Conservation (phyloP, 1,139 yeast species). For the Zygosaccharomyces pseudobailii region DNA sequence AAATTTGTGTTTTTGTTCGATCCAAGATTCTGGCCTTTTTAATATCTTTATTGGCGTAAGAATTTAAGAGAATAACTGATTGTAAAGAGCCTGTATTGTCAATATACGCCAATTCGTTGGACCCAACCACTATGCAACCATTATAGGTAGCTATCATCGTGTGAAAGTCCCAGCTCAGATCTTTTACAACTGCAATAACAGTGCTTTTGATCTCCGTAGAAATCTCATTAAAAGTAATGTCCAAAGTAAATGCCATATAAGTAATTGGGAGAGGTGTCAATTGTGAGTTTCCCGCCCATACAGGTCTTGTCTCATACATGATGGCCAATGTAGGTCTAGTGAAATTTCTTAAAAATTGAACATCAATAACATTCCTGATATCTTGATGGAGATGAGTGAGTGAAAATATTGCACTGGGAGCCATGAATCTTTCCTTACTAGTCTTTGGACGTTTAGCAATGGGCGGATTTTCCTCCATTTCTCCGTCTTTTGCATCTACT, state of each 20-base stretch:
- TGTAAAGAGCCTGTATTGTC: constrained; percentile 65
- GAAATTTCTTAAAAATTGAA: constrained; percentile 65
- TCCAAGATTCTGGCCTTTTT: constrained; percentile 27
- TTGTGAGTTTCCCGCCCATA: constrained; percentile 66
- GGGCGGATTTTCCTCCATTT: neutral
- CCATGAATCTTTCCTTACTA: constrained; percentile 9
- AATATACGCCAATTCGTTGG: constrained; percentile 72
- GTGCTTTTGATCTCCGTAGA: constrained; percentile 19
- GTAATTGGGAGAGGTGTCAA: constrained; percentile 23
- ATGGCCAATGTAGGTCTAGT: constrained; percentile 78
- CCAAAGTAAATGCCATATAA: constrained; percentile 23
- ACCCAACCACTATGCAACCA: constrained; percentile 69
- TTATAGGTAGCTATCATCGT: constrained; percentile 61
- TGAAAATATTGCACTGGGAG: constrained; percentile 42
- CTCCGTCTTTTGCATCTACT: constrained; percentile 21
- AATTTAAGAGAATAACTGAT: constrained; percentile 25
- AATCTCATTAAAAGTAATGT: constrained; percentile 12
- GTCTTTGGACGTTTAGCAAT: constrained; percentile 6
- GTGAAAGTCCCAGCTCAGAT: constrained; percentile 72
- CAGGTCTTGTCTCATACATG: constrained; percentile 54
- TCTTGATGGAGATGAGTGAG: constrained; percentile 54
- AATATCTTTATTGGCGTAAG: constrained; percentile 23
- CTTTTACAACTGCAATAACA: constrained; percentile 27
- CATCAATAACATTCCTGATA: constrained; percentile 60
- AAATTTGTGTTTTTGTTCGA: constrained; percentile 21